Evolutionary conservation across 495 filamentous ascomycete species (phyloP), one percentile per base, ranked within the genome.

Genomic region (Beverwykella pulmonaria): DNA sequence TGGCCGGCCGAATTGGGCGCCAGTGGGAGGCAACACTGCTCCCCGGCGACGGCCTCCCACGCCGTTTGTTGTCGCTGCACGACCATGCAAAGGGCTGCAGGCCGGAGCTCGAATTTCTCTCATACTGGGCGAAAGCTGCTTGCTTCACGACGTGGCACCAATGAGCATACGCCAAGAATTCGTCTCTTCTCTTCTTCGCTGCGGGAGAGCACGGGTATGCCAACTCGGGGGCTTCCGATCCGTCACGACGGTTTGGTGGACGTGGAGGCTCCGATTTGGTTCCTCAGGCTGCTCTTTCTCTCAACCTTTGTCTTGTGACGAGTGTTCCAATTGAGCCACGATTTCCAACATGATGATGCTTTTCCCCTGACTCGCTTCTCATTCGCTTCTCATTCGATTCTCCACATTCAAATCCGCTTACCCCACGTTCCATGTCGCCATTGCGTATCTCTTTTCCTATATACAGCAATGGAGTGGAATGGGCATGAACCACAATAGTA

Each of bases 371-470:
- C 15, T 63, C 47, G 32, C 26, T n/a, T 68, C 65, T 63, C 41
- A 68, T 68, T 68, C 65, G 65, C 52, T 49, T 61, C 65, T 68
- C 52, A 63, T 63, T 68, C 65, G 59, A 41, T 49, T 61, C 65
- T 63, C 59, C 59, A 53, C 60, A 59, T 53, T 41, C 59, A 59
- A 52, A 63, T 68, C 65, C 46, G 32, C 57, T 57, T 29, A 59
- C 65, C 65, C 59, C 65, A 68, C 65, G 65, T 68, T 68, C 30
- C 36, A 68, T 68, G 65, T 59, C 52, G 65, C 59, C 36, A 68
- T 68, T 68, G 65, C 65, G 44, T 22, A 52, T 22, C 54, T 59
- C 41, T 59, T 44, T 58, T n/a, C 32, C 52, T 50, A 55, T 58
- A 34, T 52, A 27, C 59, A 15, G 46, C 53, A 34, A 68, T 68